Percentiles rank a stretch among this genome's conserved stretches.
phyloP scores from a whole-genome alignment of 148 eudicot genomes.

The Nepenthes mirabilis region DNA sequence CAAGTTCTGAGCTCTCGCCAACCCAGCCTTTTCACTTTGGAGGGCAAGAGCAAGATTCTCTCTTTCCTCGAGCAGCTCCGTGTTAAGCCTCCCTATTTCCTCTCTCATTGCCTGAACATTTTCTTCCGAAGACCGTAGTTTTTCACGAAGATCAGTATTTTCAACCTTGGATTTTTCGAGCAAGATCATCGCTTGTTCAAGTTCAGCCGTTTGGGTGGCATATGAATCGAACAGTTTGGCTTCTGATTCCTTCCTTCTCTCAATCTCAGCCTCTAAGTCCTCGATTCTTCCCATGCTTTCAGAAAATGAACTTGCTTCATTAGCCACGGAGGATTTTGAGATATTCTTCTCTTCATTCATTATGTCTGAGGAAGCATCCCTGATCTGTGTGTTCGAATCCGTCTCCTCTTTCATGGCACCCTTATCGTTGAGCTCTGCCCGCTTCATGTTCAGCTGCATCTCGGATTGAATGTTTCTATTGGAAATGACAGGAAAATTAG shows the following conservation, averaged over 20 bases:
- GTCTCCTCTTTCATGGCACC: neutral
- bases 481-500: no score
- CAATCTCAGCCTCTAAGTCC: constrained; percentile 44
- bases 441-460: neutral
- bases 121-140: constrained; percentile 15
- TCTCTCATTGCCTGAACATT: constrained; percentile 9
- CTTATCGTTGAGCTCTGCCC: neutral
- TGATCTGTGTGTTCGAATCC: neutral
- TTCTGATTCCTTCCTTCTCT: constrained; percentile 31
- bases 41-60: constrained; percentile 9
- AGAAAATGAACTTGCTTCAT: neutral
- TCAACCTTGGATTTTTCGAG: constrained; percentile 44
- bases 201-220: constrained; percentile 25
- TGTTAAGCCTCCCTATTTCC: constrained; percentile 14
- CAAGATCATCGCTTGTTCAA: constrained; percentile 32
- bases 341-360: neutral
- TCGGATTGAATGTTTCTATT: neutral
- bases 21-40: neutral
- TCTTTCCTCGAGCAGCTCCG: constrained; percentile 24
- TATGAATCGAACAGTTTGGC: constrained; percentile 22
- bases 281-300: constrained; percentile 13
- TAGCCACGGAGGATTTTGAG: neutral
- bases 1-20: constrained; percentile 10
- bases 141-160: constrained; percentile 25
- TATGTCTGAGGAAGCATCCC: neutral